Base-by-base conservation (phyloP, 2,329 filamentous ascomycete species). In the Raffaelea arxii region DNA sequence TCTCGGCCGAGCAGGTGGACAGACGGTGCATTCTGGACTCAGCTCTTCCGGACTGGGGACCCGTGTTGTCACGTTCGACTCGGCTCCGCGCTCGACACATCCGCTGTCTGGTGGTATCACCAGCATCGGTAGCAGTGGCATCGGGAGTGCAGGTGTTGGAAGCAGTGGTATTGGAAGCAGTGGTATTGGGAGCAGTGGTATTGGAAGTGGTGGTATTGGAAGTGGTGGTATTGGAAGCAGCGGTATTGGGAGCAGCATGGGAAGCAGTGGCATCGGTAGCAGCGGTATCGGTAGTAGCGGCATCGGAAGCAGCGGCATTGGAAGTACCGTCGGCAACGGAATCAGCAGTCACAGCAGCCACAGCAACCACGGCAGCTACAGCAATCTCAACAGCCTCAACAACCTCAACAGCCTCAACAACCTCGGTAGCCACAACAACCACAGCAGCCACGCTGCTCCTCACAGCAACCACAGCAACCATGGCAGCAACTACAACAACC, bases 1-100 rank as follows among this genome's bases (percentile, higher is more conserved):
- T 53, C 54, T 68, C 55, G 71, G 75, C 46, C 68, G 71, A 56
- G 54, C 69, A 54, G 58, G 63, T 58, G 66, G 68, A 55, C 57
- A 65, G 56, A 49, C 60, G 59, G 57, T 65, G 56, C 74, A 78
- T 62, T 68, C 75, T 47, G 71, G 77, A 49, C 60, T 80, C 53
- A 74, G 74, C 50, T 63, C n/a, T 62, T 68, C 75, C 47, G 71
- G 77, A 49, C 60, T 80, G 53, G 74, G 74, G 50, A 63, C 68
- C 52, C 66, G 77, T 62, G 67, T 71, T 52, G 62, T 23, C 16
- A 21, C 32, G 18, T 12, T 38, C 6, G 30, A 47, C 60, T 35
- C 72, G 6, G 69, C 74, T 39, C 75, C 75, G 35, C 75, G 74
- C 25, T 73, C 72, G 56, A 56, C 65, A 41, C 63, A 66, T 14